phyloP scores from a whole-genome alignment of 495 filamentous ascomycete genomes.

The Elaphomyces granulatus region DNA sequence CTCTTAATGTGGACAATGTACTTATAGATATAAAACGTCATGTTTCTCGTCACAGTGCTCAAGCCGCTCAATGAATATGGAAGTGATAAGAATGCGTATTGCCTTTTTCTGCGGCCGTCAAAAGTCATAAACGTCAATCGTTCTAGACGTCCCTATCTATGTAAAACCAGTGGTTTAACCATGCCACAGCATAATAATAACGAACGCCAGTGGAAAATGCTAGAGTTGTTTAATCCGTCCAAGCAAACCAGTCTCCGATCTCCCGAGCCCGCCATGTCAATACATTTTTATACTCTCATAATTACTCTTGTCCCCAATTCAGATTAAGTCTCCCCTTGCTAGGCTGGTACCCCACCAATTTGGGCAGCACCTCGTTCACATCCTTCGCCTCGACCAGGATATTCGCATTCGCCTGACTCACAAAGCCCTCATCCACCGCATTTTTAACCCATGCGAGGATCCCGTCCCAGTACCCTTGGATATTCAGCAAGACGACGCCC shows the following conservation, averaged over 20 bases:
- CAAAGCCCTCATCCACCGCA: conserved; percentile 63
- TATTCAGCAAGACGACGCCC: conserved; percentile 69
- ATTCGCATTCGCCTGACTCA: conserved; percentile 46
- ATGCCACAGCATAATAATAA: background rate
- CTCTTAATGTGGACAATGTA: conserved; percentile 26
- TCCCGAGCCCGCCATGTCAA: no score
- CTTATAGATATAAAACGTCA: conserved; percentile 21
- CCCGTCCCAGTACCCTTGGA: conserved; percentile 84
- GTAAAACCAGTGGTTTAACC: background rate
- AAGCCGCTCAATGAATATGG: no score
- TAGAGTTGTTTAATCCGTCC: no score
- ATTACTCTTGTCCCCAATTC: conserved; percentile 63
- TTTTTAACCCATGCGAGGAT: conserved; percentile 68
- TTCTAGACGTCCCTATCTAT: background rate
- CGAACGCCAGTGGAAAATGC: background rate
- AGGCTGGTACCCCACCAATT: conserved; percentile 58
- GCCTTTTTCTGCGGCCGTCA: no score
- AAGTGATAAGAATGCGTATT: no score
- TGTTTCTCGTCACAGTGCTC: no score
- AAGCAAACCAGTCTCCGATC: no score
- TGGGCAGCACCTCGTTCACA: conserved; percentile 55
- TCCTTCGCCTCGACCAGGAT: conserved; percentile 67
- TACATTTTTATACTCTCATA: no score
- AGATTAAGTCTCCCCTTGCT: conserved; percentile 61
- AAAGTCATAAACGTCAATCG: background rate